Evolutionary conservation across 148 eudicot species (phyloP), one percentile per base, ranked within the genome.

Genomic region (Polygonum aviculare): DNA sequence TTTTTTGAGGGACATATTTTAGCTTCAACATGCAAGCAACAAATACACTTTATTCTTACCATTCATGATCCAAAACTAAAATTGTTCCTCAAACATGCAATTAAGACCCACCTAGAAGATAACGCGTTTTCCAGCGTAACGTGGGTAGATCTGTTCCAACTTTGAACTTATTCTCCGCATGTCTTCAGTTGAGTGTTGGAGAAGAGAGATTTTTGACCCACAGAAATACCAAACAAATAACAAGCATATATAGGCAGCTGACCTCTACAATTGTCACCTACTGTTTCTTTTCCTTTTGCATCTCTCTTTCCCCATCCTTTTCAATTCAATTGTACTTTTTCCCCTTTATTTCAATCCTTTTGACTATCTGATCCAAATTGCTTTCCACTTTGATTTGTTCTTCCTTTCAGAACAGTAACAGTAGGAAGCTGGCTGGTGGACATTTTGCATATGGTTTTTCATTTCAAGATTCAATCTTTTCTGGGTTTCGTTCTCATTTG

Each of bases 51-150:
- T 48, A 2, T 48, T 3, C 50, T 47, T 48, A 12, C 0, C 7
- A 44, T 44, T 44, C 47, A 6, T 44, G 47, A 44, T 6, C 47
- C 11, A 6, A 44, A 44, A 44, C 6, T 7, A 26, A n/a, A 54
- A 54, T 4, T 59, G 7, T 11, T 31, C 22, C 9, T 3, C 7
- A n/a, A 12, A 65, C 40, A 26, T 26, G 33, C 41, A 63, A 63
- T 35, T 31, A 33, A 33, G 41, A 35, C 71, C 5, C 8, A 36
- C 71, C 19, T 36, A 67, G 72, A 67, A 38, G 45, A 67, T 67
- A 67, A 67, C 72, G 72, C 72, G 45, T 67, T 67, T 65, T 65
- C 38, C 67, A 60, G 36, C 14, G 12, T 31, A 52, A 65, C 41
- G 35, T 35, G 18, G 72, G 22, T 67, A 67, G 72, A 67, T 67